phyloP scores from a whole-genome alignment of 2,329 filamentous ascomycete genomes.

The Huntiella omanensis region DNA sequence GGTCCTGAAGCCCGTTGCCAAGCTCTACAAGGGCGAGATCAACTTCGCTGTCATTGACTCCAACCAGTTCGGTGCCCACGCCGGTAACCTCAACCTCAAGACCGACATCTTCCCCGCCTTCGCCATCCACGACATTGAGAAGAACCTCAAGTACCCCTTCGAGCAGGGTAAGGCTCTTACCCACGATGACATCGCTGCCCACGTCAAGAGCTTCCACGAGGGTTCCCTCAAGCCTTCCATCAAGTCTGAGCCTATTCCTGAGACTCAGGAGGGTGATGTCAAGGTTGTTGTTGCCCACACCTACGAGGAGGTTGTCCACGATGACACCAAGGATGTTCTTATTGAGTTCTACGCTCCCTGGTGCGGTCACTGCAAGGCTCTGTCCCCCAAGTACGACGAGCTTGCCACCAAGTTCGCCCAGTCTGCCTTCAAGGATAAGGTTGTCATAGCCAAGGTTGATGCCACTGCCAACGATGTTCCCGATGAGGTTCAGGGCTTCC shows the following conservation, averaged over 20 bases:
- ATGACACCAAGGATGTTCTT: slow-evolving; percentile 91
- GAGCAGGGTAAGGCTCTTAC: slow-evolving; percentile 68
- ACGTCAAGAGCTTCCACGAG: slow-evolving; percentile 66
- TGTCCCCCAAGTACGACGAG: slow-evolving; percentile 92
- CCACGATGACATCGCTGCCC: slow-evolving; percentile 50
- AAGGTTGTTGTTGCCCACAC: slow-evolving; percentile 79
- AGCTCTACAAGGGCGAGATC: slow-evolving; percentile 83
- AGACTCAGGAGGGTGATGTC: slow-evolving; percentile 80
- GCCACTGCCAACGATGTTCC: slow-evolving; percentile 92
- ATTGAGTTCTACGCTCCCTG: slow-evolving; percentile 98
- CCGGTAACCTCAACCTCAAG: slow-evolving; percentile 91
- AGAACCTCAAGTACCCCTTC: slow-evolving; percentile 95
- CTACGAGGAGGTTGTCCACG: slow-evolving; percentile 79
- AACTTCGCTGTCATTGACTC: slow-evolving; percentile 98
- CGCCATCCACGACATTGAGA: slow-evolving; percentile 85
- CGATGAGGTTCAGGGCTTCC: slow-evolving; percentile 93
- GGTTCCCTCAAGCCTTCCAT: slow-evolving; percentile 90
- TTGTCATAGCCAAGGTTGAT: slow-evolving; percentile 93
- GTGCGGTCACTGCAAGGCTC: slow-evolving; percentile 99
- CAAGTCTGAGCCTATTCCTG: slow-evolving; percentile 94
- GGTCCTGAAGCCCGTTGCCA: slow-evolving; percentile 65
- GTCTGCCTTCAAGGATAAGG: slow-evolving; percentile 63
- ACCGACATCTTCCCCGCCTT: slow-evolving; percentile 90
- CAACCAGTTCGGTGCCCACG: slow-evolving; percentile 83
- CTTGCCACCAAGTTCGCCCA: slow-evolving; percentile 60